A percentile compares a stretch with the other conserved stretches of the same genome.
phyloP scores from a whole-genome alignment of 139 green algal genomes.

The Diplosphaera chodatii region DNA sequence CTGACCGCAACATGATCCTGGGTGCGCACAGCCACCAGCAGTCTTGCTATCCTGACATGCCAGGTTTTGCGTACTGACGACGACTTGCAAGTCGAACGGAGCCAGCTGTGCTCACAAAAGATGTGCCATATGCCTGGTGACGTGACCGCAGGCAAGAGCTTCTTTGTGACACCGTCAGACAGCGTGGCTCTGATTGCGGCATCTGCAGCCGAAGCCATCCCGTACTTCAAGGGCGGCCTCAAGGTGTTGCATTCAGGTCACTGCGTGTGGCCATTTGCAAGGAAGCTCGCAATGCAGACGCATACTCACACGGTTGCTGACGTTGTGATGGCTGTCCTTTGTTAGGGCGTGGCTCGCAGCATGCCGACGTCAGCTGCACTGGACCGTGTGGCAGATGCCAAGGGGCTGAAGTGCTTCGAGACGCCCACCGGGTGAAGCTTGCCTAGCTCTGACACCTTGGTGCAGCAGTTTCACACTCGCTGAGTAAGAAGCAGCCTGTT shows the following conservation, averaged over 20 bases:
- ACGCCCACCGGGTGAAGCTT: slow-evolving; percentile 68
- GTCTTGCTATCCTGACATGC: too few species aligned
- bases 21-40: slow-evolving; percentile 28
- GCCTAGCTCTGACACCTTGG: too few species aligned
- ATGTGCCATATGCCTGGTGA: too few species aligned
- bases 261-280: too few species aligned
- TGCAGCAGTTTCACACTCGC: too few species aligned
- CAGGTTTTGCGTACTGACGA: background rate
- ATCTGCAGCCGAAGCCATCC: slow-evolving; percentile 80
- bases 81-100: too few species aligned
- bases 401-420: slow-evolving; percentile 82
- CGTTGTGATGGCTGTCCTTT: too few species aligned
- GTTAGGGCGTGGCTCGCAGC: slow-evolving; percentile 84
- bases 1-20: slow-evolving; percentile 96
- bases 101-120: too few species aligned
- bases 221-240: slow-evolving; percentile 86
- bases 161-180: slow-evolving; percentile 91
- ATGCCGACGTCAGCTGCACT: slow-evolving; percentile 89
- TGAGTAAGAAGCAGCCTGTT: too few species aligned
- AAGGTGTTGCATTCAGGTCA: slow-evolving; percentile 51
- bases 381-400: slow-evolving; percentile 73
- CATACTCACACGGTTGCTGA: too few species aligned
- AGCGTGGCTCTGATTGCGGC: slow-evolving; percentile 92
- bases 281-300: too few species aligned
- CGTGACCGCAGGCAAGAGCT: slow-evolving; percentile 43